Conservation (phyloP, 2,329 filamentous ascomycete species). For the Exophiala phaeomuriformis region DNA sequence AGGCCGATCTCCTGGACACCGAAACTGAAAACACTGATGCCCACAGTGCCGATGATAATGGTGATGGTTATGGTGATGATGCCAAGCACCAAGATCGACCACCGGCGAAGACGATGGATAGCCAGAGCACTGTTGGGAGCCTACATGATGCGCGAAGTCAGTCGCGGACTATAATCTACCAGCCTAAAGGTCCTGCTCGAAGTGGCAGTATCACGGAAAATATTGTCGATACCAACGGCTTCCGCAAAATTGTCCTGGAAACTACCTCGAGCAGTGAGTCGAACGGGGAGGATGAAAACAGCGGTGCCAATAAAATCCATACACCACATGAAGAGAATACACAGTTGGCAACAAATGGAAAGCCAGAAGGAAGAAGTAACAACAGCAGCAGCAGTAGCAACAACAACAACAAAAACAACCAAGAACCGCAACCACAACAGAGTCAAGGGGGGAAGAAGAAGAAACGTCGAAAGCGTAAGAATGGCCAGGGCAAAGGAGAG, state of each 20-base stretch:
- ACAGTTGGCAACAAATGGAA: background rate
- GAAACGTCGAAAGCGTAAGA: conserved; percentile 16
- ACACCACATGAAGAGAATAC: background rate
- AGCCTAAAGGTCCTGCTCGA: conserved; percentile 48
- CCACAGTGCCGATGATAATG: background rate
- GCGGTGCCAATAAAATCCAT: conserved; percentile 16
- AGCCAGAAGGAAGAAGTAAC: conserved; percentile 2
- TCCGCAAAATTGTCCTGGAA: conserved; percentile 69
- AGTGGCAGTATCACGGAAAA: conserved; percentile 75
- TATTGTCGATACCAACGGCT: conserved; percentile 63
- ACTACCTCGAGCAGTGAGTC: conserved; percentile 53
- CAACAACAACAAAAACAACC: no score
- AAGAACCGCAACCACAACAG: background rate
- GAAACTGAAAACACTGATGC: background rate
- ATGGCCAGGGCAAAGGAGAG: conserved; percentile 16
- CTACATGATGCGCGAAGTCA: conserved; percentile 27
- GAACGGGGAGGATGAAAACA: conserved; percentile 29
- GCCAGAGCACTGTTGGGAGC: conserved; percentile 24
- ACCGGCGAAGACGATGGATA: conserved; percentile 13
- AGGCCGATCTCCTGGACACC: conserved; percentile 7
- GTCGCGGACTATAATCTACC: conserved; percentile 32
- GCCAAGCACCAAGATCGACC: conserved; percentile 5
- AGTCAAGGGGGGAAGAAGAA: conserved; percentile 16
- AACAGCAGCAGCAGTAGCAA: background rate
- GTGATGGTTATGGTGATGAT: background rate